Base-by-base conservation (phyloP, 768 basidiomycete genomes). In the Trametes cinnabarina region DNA sequence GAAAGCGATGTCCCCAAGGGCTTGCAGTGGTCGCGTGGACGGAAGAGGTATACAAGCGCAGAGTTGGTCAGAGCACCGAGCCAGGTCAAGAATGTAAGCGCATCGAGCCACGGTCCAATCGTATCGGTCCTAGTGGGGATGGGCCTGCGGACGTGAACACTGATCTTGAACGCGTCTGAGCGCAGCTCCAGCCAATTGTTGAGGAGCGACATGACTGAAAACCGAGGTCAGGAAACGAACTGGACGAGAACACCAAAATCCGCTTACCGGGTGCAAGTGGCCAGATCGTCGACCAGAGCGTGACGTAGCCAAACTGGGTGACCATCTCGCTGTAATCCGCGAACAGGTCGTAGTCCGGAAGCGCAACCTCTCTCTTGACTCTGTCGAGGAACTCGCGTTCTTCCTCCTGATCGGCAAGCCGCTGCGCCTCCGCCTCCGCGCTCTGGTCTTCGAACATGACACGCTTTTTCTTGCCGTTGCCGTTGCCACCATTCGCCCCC, bases 291-390 rank as follows among this genome's bases (percentile, higher is more conserved):
- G 87, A 90, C 93, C 94, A 98, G 20, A 98, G 76, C 8, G 85
- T 85, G 28, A 98, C 85, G 68, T 96, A 94, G 0, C 96, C 95
- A 70, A 96, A 97, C 67, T 95, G 93, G 9, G 90, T 88, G 15
- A 91, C 91, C 95, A 99, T 98, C 75, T 99, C 97, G 66, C 85
- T 86, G 72, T 96, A 99, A 73, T 98, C 96, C 51, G 77, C 82
- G 66, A 92, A 94, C 6, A 89, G 76, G 34, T 86, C 82, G 66
- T 95, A 94, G 37, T 86, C 86, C 0, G 94, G 90, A 47, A 95
- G 76, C 23, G 83, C 82, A 6, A 87, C 86, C 74, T 98, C 88
- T 48, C 76, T 75, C 56, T 93, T 77, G 23, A 97, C 87, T 46
- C 79, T 74, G 65, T 92, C 88, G 69, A 99, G 72, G 68, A 94